phyloP scores from a whole-genome alignment of 2,329 filamentous ascomycete species.

The Hypoxylon sp. region DNA sequence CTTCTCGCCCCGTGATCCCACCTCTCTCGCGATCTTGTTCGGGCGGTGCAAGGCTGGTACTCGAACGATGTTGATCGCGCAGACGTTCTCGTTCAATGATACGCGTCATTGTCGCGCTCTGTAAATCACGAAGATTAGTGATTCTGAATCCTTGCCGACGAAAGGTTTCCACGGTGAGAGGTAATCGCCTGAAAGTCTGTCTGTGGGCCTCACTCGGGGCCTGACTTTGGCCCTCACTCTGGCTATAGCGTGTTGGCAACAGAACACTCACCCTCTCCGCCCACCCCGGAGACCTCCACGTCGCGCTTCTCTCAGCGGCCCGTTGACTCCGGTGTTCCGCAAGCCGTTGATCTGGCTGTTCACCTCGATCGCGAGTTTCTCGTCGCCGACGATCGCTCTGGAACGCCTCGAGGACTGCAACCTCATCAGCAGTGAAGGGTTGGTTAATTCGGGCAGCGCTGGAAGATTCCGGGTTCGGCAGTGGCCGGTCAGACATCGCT shows the following conservation, averaged over 20 bases:
- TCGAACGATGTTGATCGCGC: conserved; percentile 49
- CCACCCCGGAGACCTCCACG: conserved; percentile 52
- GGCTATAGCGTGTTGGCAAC: neutral
- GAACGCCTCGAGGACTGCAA: conserved; percentile 69
- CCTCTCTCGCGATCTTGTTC: conserved; percentile 54
- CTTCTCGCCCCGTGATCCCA: conserved; percentile 49
- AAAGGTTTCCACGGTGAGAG: neutral
- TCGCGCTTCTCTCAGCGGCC: conserved; percentile 37
- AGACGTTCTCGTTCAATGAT: conserved; percentile 54
- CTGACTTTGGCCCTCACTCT: neutral
- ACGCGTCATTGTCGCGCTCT: conserved; percentile 54
- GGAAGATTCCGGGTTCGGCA: conserved; percentile 52
- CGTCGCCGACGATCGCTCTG: conserved; percentile 67
- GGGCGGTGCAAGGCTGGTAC: conserved; percentile 45
- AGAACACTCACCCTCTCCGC: conserved; percentile 53
- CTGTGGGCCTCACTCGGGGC: neutral
- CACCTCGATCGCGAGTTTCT: conserved; percentile 15
- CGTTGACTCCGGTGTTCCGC: conserved; percentile 28
- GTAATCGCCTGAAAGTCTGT: neutral
- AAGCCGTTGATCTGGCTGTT: conserved; percentile 11
- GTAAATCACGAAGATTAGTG: conserved; percentile 16
- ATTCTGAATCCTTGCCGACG: neutral
- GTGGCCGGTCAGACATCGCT: conserved; percentile 46
- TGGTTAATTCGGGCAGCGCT: conserved; percentile 62
- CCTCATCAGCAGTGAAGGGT: conserved; percentile 69